Conservation (phyloP, 2,329 filamentous ascomycete genomes). For the Lachnellula hyalina region DNA sequence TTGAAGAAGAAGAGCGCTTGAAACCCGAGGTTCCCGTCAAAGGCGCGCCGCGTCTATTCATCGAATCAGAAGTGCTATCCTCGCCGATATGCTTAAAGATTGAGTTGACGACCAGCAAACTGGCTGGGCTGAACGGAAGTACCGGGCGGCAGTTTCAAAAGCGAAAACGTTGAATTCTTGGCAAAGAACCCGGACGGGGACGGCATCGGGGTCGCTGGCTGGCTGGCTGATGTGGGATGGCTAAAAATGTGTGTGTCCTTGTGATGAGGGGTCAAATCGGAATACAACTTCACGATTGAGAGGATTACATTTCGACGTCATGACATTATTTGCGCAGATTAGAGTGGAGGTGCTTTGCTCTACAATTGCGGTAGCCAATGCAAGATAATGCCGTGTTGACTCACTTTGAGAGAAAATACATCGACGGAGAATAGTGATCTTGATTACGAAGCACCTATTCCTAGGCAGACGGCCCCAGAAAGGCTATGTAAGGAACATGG, state of each 20-base stretch:
- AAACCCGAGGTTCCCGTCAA: background rate
- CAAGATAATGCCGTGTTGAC: background rate
- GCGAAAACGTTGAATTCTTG: too few species aligned
- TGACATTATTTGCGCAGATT: background rate
- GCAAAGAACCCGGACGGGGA: too few species aligned
- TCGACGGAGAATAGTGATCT: background rate
- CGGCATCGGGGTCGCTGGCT: background rate
- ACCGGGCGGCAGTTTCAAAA: background rate
- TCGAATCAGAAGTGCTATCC: background rate
- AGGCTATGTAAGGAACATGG: background rate
- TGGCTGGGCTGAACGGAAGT: background rate
- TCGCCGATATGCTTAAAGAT: background rate
- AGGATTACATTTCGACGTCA: background rate
- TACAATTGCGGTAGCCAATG: background rate
- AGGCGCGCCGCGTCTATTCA: background rate
- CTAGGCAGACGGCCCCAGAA: background rate
- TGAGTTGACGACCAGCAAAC: background rate
- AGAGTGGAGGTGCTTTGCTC: background rate
- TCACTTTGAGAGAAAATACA: background rate
- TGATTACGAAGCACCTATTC: background rate
- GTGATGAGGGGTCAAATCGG: background rate
- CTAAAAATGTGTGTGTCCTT: background rate
- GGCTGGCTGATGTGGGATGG: background rate
- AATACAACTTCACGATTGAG: background rate
- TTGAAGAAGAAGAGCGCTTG: background rate